Evolutionary conservation across 495 filamentous ascomycete genomes (phyloP).

Genomic region (Tuber brumale): DNA sequence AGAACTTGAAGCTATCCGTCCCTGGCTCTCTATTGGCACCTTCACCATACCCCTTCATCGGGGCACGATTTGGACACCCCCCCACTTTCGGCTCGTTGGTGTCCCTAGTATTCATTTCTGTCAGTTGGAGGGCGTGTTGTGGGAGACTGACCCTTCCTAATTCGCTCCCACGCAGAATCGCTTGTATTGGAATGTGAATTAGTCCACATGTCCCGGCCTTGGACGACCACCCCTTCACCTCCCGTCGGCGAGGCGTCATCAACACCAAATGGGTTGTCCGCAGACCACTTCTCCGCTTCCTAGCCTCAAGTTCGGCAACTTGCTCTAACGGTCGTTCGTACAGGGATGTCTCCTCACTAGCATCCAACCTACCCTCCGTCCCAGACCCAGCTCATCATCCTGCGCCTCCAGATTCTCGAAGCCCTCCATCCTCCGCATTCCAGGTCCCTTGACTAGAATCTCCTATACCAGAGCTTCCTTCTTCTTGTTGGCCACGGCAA

Average conservation of each 20-base stretch:
- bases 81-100: slow-evolving; percentile 29
- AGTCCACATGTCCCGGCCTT: slow-evolving; percentile 5
- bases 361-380: neutral
- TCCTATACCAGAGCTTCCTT: neutral
- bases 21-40: slow-evolving; percentile 8
- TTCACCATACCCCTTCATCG: slow-evolving; percentile 4
- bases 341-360: slow-evolving; percentile 18
- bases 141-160: slow-evolving; percentile 19
- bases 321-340: slow-evolving; percentile 21
- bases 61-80: slow-evolving; percentile 30
- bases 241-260: neutral
- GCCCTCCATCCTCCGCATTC: neutral
- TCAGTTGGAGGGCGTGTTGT: neutral
- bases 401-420: neutral
- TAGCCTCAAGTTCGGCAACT: slow-evolving; percentile 2
- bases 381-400: slow-evolving; percentile 22
- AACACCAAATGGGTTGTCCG: slow-evolving; percentile 7
- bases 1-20: slow-evolving; percentile 47
- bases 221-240: neutral
- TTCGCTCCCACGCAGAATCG: slow-evolving; percentile 29
- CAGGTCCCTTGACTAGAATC: neutral
- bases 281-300: neutral
- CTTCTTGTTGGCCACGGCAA: neutral
- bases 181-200: slow-evolving; percentile 19
- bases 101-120: neutral